Evolutionary conservation across 768 basidiomycete species (phyloP).

Genomic region (Gloeopeniophorella convolvens): DNA sequence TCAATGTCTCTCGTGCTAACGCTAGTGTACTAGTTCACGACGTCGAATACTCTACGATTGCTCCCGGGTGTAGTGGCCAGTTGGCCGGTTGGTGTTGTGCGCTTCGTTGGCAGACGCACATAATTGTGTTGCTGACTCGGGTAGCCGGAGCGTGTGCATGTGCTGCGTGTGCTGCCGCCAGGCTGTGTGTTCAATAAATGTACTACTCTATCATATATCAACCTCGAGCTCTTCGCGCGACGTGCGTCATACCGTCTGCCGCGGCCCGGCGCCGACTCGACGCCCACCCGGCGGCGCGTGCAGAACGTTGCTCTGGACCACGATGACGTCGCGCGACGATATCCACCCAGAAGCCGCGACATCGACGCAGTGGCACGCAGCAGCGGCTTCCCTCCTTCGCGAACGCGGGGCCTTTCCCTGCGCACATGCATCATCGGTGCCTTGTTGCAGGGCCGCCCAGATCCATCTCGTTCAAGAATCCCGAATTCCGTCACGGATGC

Average conservation of each 20-base stretch:
- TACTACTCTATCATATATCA: not conserved
- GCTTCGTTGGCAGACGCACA: not conserved
- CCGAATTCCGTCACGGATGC: too few species aligned
- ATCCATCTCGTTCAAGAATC: too few species aligned
- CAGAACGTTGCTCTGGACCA: not conserved
- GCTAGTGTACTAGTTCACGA: conserved; percentile 13
- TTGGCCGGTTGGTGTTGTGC: not conserved
- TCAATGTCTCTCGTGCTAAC: conserved; percentile 12
- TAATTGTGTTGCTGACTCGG: not conserved
- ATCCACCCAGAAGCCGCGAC: too few species aligned
- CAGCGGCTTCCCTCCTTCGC: too few species aligned
- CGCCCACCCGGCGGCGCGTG: too few species aligned
- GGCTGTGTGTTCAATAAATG: not conserved
- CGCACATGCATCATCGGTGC: too few species aligned
- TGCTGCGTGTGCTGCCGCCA: not conserved
- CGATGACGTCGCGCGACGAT: not conserved
- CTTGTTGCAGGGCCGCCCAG: too few species aligned
- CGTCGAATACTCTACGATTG: conserved; percentile 7
- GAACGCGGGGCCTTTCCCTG: too few species aligned
- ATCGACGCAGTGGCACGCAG: too few species aligned
- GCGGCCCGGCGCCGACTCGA: too few species aligned
- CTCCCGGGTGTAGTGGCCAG: not conserved
- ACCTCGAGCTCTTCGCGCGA: not conserved
- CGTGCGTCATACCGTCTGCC: not conserved
- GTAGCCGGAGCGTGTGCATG: not conserved